Evolutionary conservation across 345 rosid genomes (phyloP).

Genomic region (Rhizophora mangle): DNA sequence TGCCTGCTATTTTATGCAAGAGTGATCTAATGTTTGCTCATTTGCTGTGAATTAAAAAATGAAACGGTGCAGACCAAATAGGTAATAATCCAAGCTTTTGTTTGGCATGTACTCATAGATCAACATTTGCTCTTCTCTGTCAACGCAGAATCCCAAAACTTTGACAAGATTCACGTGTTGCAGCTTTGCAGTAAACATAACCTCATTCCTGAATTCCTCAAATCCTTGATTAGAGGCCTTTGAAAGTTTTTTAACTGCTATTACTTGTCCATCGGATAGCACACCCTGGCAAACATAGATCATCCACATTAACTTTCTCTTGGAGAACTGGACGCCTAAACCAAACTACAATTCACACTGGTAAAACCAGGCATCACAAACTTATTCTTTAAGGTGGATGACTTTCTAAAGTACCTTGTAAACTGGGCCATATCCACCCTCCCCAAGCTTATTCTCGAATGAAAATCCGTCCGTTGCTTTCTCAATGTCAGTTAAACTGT

Average conservation of each 20-base stretch:
- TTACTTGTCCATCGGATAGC: constrained; percentile 24
- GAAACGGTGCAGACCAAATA: constrained; percentile 22
- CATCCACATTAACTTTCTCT: background rate
- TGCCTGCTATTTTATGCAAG: background rate
- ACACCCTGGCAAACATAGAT: constrained; percentile 18
- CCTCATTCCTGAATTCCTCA: constrained; percentile 39
- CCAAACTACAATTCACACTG: no score
- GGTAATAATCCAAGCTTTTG: constrained; percentile 33
- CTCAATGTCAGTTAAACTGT: constrained; percentile 20
- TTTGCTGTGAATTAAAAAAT: background rate
- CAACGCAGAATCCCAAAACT: constrained; percentile 32
- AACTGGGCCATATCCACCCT: constrained; percentile 49
- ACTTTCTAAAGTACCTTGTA: constrained; percentile 24
- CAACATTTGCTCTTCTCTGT: constrained; percentile 37
- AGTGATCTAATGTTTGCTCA: no score
- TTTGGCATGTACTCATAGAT: constrained; percentile 40
- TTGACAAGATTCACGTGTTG: constrained; percentile 39
- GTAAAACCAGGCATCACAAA: no score
- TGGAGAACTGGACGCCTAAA: background rate
- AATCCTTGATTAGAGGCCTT: constrained; percentile 35
- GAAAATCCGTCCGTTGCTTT: constrained; percentile 37
- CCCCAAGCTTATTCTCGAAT: constrained; percentile 31
- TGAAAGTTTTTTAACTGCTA: constrained; percentile 45
- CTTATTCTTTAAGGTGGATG: no score
- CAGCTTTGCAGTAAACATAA: constrained; percentile 33